phyloP scores from a whole-genome alignment of 2,329 filamentous ascomycete genomes.

The Cordyceps javanica region DNA sequence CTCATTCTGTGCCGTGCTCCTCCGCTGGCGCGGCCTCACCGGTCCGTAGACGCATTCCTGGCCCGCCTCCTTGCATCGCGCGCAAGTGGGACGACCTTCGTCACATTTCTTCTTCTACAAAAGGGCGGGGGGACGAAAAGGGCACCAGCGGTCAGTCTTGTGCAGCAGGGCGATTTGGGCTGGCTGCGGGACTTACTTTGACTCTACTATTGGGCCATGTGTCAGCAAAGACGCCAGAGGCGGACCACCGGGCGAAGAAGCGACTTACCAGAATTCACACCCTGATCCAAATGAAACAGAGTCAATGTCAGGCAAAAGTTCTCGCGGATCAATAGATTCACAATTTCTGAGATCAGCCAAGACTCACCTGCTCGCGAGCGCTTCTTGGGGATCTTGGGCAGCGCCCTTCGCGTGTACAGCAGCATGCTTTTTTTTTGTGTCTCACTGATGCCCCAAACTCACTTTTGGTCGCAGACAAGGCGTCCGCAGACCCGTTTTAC shows the following conservation, averaged over 20 bases:
- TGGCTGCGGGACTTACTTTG: constrained; percentile 37
- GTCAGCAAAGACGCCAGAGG: constrained; percentile 14
- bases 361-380: constrained; percentile 48
- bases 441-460: no score
- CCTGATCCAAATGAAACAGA: constrained; percentile 27
- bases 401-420: constrained; percentile 44
- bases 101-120: constrained; percentile 53
- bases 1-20: constrained; percentile 19
- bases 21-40: constrained; percentile 33
- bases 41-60: constrained; percentile 46
- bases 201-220: constrained; percentile 38
- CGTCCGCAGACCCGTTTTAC: constrained; percentile 4
- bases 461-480: constrained; percentile 3
- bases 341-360: no score
- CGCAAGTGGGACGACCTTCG: constrained; percentile 44
- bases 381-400: constrained; percentile 47
- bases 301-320: not conserved
- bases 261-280: constrained; percentile 45
- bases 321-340: not conserved
- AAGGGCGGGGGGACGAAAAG: no score
- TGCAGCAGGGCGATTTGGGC: not conserved
- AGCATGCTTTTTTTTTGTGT: constrained; percentile 34
- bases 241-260: not conserved
- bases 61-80: constrained; percentile 43
- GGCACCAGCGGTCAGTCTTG: not conserved